A percentile compares a stretch with the other conserved stretches of the same genome.
phyloP scores from a whole-genome alignment of 148 eudicot genomes.

The Rhododendron henanense region DNA sequence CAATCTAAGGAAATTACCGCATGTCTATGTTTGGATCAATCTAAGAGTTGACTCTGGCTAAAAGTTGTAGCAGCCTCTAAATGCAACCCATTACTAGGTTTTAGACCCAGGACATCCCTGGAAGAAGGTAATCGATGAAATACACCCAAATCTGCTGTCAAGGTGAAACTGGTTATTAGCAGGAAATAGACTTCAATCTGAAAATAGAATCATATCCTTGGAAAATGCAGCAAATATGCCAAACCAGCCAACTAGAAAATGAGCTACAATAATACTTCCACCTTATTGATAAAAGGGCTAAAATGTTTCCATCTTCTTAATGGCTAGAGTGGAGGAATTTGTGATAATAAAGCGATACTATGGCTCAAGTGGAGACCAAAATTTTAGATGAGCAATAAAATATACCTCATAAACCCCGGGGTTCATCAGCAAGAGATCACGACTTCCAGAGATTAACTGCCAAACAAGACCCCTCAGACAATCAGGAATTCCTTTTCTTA shows the following conservation, averaged over 20 bases:
- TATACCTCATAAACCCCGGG: conserved; percentile 94
- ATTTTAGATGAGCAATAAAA: background rate
- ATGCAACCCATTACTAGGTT: background rate
- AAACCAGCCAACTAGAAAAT: background rate
- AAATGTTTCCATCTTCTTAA: background rate
- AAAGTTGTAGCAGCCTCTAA: background rate
- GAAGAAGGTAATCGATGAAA: background rate
- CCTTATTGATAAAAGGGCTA: background rate
- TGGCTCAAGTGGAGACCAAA: background rate
- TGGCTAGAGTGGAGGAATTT: background rate
- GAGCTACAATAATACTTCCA: background rate
- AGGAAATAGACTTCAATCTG: background rate
- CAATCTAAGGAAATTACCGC: background rate
- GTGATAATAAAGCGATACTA: background rate
- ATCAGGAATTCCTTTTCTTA: conserved; percentile 97
- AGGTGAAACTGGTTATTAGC: background rate
- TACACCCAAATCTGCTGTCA: background rate
- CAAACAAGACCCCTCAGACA: conserved; percentile 98
- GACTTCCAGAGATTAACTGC: conserved; percentile 96
- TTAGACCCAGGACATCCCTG: background rate
- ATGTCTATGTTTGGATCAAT: background rate
- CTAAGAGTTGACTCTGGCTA: background rate
- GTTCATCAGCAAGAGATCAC: conserved; percentile 94
- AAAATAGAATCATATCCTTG: background rate
- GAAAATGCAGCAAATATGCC: background rate